Percentiles rank a stretch among this genome's conserved stretches.
phyloP scores from a whole-genome alignment of 2,329 filamentous ascomycete species.

The Echinosphaeria canescens region DNA sequence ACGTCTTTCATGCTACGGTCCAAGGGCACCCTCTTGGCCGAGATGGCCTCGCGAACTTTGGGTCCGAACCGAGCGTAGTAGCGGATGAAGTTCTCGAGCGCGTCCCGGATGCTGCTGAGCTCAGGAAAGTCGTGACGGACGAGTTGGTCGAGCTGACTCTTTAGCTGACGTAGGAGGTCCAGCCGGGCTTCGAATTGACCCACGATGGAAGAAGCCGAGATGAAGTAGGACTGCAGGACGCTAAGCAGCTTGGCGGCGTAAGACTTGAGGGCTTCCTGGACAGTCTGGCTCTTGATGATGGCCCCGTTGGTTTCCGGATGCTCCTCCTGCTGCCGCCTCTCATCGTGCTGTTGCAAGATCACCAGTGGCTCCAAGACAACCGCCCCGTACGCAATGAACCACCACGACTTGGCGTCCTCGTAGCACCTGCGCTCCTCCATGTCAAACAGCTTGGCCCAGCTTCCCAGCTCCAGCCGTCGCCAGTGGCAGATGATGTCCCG shows the following conservation, averaged over 20 bases:
- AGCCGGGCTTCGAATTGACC: conserved; percentile 65
- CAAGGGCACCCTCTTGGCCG: conserved; percentile 46
- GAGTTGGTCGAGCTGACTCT: conserved; percentile 43
- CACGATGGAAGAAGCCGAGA: conserved; percentile 50
- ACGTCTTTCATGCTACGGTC: conserved; percentile 89
- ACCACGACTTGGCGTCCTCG: conserved; percentile 74
- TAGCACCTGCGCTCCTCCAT: conserved; percentile 58
- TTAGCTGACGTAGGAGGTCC: conserved; percentile 41
- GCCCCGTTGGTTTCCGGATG: too few relatives aligned
- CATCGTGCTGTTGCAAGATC: conserved; percentile 33
- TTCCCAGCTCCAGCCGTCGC: conserved; percentile 77
- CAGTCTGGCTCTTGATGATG: too few relatives aligned
- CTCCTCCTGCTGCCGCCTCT: conserved; percentile 33
- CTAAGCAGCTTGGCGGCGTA: conserved; percentile 52
- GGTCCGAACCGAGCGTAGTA: conserved; percentile 55
- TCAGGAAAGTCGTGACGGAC: too few relatives aligned
- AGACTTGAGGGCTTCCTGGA: conserved; percentile 28
- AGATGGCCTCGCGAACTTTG: conserved; percentile 40
- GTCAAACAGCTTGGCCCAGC: conserved; percentile 78
- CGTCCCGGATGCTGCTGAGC: conserved; percentile 35
- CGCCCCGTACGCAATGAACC: conserved; percentile 88
- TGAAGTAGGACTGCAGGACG: conserved; percentile 62
- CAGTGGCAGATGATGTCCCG: conserved; percentile 70
- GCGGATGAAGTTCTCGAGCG: conserved; percentile 54
- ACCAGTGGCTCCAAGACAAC: conserved; percentile 56